These are phyloP conservation scores for Microglena sp. DNA, from an alignment of 139 green algal species.

Conservation along the genomic window DNA sequence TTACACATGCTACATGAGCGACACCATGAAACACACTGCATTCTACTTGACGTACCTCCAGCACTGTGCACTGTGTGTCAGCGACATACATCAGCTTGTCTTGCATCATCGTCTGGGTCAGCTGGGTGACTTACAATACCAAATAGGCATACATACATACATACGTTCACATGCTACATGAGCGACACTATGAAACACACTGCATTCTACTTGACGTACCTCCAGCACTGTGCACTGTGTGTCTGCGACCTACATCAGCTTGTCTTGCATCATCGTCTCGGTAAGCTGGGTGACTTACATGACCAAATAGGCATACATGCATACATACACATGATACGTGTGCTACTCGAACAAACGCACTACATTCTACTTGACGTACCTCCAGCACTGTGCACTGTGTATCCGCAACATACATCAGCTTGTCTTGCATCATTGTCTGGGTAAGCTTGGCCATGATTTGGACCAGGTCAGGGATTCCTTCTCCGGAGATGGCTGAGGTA, in stretches of 20 bases:
- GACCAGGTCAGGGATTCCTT: conserved; percentile 60
- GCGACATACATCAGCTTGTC: conserved; percentile 86
- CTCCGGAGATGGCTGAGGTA: conserved; percentile 85
- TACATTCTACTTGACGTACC: background rate
- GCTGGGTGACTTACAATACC: conserved; percentile 74
- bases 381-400: conserved; percentile 12
- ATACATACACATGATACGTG: conserved; percentile 2
- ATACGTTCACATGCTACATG: background rate
- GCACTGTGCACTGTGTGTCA: conserved; percentile 11
- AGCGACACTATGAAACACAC: background rate
- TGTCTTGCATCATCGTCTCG: conserved; percentile 80
- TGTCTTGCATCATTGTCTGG: conserved; percentile 80
- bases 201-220: too few species aligned
- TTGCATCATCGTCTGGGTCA: conserved; percentile 87
- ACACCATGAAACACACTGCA: background rate
- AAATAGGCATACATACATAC: conserved; percentile 1
- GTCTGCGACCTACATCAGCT: conserved; percentile 79
- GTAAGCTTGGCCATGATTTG: conserved; percentile 93
- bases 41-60: conserved; percentile 13
- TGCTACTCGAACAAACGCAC: too few species aligned
- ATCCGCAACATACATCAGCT: conserved; percentile 79
- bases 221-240: conserved; percentile 12
- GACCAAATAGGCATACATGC: background rate
- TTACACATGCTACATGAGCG: background rate
- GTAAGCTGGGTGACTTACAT: too few species aligned